Percentiles rank a stretch among this genome's conserved stretches.
Evolutionary conservation across 371 early-diverging fungal genomes (phyloP).

Genomic region (Nematocida sp.): DNA sequence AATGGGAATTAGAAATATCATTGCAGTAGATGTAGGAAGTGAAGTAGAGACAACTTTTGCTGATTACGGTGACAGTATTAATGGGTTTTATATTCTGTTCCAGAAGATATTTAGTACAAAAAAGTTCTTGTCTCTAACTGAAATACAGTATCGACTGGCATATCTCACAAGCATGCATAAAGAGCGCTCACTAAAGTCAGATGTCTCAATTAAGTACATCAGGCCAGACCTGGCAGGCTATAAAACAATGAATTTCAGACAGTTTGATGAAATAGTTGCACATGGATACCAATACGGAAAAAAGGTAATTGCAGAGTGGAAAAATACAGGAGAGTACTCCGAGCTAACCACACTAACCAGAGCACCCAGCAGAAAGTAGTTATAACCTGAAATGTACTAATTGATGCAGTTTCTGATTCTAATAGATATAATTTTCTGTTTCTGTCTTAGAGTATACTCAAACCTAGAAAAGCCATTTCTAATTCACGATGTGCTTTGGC

Average conservation of each 20-base stretch:
- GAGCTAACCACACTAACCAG: conserved; percentile 41
- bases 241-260: conserved; percentile 85
- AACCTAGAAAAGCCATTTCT: too few species aligned
- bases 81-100: conserved; percentile 84
- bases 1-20: conserved; percentile 81
- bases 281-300: conserved; percentile 84
- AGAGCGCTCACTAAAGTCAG: conserved; percentile 80
- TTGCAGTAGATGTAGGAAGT: conserved; percentile 89
- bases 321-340: conserved; percentile 73
- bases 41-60: conserved; percentile 84
- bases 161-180: conserved; percentile 77
- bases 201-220: conserved; percentile 78
- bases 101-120: conserved; percentile 78
- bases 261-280: conserved; percentile 81
- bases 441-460: too few species aligned
- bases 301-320: conserved; percentile 78
- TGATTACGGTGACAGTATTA: conserved; percentile 83
- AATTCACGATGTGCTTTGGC: too few species aligned
- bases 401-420: too few species aligned
- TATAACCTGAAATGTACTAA: neutral
- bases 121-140: conserved; percentile 83
- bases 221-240: conserved; percentile 81
- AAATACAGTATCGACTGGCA: conserved; percentile 89
- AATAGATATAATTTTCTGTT: too few species aligned
- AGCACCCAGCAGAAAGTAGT: conserved; percentile 20